Evolutionary conservation across 2,329 filamentous ascomycete genomes (phyloP), one percentile per base, ranked within the genome.

Genomic region (Xylaria hypoxylon): DNA sequence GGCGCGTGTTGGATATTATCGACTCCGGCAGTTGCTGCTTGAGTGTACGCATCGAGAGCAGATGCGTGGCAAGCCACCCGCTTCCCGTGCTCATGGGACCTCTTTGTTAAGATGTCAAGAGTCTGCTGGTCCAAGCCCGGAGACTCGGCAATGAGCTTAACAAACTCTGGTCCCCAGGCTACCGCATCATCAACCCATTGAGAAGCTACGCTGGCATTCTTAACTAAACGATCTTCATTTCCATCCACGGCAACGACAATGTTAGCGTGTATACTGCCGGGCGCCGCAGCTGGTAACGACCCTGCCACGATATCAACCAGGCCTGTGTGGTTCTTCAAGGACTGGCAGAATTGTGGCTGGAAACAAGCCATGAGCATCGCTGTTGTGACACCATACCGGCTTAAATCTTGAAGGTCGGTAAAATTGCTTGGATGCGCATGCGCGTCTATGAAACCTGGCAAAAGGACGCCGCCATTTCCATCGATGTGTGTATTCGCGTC

Each of bases 1-100:
- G 65, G 65, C n/a, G 57, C 22, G 42, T 68, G 65, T 48, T 68
- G 62, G n/a, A 68, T 53, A n/a, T 28, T 48, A 28, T 68, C 62
- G n/a, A 53, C 65, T 10, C 65, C 62, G 7, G 65, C 65, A 17
- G 48, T 58, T 24, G 13, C 38, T 26, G 65, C 65, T 62, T 68
- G 65, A 5, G 31, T 47, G 15, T 65, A 68, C 17, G 65, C 56
- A 6, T 53, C 52, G 24, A 40, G 40, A 10, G 35, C 52, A 5
- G 61, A 57, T 42, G 65, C 65, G 52, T 68, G 65, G 40, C 65
- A 68, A 3, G 45, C 65, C 6, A 68, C 65, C 3, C 33, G 62
- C 47, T 65, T 68, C 26, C 58, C 28, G n/a, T 52, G 51, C 7
- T 58, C 19, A 24, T 65, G 65, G 11, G 62, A 57, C 8, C 19